Evolutionary conservation across 352 stramenopile species (phyloP), one percentile per base, ranked within the genome.

Genomic region (Elongisporangium anandrum): DNA sequence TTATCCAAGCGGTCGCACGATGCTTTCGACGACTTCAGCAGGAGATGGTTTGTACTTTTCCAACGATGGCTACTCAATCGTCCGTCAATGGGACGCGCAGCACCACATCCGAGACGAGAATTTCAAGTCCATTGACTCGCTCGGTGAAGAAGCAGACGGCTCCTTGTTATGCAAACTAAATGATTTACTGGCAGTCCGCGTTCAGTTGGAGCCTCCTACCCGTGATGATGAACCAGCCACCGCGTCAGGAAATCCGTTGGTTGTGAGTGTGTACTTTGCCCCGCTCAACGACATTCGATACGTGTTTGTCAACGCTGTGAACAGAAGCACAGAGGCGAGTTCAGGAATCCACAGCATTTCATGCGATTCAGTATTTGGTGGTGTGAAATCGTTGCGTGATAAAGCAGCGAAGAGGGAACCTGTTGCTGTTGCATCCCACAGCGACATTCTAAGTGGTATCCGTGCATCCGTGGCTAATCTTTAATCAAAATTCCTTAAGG

Each of bases 11-110:
- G 81, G 83, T 10, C 74, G 78, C 16, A 88, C 79, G 58, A 71
- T 93, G 57, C 60, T 93, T 6, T 93, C 81, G 12, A 93, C 83
- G 12, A 88, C 81, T 6, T 87, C 76, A 0, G 68, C 65, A 23
- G 79, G 83, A 38, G 68, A 88, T 54, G 81, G 83, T 0, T 54
- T 93, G 24, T 65, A 75, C 26, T 86, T 93, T 54, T 81, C 79
- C 0, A 61, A 39, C 34, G 70, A 76, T 4, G 73, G 65, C 34
- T 64, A 52, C n/a, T 59, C 53, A 5, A 93, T 91, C 52, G 21
- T 79, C 34, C 60, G 78, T 7, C 77, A 88, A 60, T 91, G 81
- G 84, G 71, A 88, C 49, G 17, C 55, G 4, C 54, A 70, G 0
- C 56, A 75, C 8, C 64, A 63, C 19, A 65, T 90, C 54, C 69